Base-by-base conservation (phyloP, 179 eudicot genomes). In the Silene vulgaris region DNA sequence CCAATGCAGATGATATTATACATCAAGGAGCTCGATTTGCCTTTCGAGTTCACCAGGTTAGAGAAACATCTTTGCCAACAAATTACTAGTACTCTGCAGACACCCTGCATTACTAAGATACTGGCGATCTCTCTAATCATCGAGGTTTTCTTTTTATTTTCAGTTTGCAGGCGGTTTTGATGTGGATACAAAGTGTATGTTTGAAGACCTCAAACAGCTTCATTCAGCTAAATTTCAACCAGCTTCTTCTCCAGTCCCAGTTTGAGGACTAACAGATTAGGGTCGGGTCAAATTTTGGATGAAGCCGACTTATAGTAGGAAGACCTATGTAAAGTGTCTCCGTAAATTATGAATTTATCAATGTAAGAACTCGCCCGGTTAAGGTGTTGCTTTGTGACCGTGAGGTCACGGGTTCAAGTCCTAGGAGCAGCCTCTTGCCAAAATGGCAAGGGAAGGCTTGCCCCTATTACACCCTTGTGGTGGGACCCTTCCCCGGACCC, bases 101-200 rank as follows among this genome's bases (percentile, higher is more conserved):
- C 62, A 50, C 29, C 23, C 40, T 1, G 61, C 20, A 16, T 28
- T 7, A 37, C 45, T 37, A 37, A 54, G 1, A 54, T 26, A n/a
- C 3, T 52, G 29, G 23, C 17, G 28, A 28, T 26, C 4, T 20
- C 30, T 26, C 76, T 75, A 30, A 68, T 37, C 13, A 57, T 30
- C 0, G 23, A 37, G 5, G 0, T 6, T 19, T 35, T 72, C 16
- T 56, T 21, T 35, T 28, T 3, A 9, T 52, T 68, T 78, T 13
- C 89, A 90, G 96, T 89, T 90, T 83, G 89, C 90, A 80, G 90
- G 96, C 28, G 96, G 96, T 48, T 90, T 86, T 77, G 91, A 90
- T 19, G 64, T 74, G 40, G 91, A 89, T 26, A 86, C 91, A 37
- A 78, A 74, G 83, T 70, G 64, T 14, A 86, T 85, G 54, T 90